These are phyloP conservation scores for Nicotiana rustica DNA, from an alignment of 305 asterid genomes.

Conservation along the genomic window DNA sequence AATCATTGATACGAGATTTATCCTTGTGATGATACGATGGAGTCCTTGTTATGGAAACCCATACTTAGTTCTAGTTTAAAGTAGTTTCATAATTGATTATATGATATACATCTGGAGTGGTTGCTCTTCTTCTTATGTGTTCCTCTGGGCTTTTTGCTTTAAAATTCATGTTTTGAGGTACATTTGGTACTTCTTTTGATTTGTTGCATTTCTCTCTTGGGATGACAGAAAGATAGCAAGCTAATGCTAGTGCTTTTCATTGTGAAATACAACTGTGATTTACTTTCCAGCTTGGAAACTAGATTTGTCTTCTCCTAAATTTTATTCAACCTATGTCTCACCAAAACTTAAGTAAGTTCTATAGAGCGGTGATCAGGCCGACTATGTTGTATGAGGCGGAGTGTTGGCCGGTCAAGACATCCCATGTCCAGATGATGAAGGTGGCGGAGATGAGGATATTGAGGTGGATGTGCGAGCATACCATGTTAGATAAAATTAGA, in stretches of 20 bases:
- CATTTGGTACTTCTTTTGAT: neutral
- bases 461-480: no score
- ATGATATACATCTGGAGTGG: neutral
- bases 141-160: neutral
- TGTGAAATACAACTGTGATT: neutral
- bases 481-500: no score
- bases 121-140: neutral
- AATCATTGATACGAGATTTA: neutral
- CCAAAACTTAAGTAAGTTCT: neutral
- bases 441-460: no score
- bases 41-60: neutral
- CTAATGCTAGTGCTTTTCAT: neutral
- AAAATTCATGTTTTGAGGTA: neutral
- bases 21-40: neutral
- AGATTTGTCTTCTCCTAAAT: neutral
- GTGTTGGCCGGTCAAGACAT: no score
- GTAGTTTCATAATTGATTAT: neutral
- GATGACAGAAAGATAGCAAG: neutral
- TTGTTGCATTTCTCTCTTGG: neutral
- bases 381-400: no score
- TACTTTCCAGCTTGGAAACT: neutral
- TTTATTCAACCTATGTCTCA: neutral
- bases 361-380: no score
- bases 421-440: no score
- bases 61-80: neutral